A percentile compares a stretch with the other conserved stretches of the same genome.
Conservation (phyloP, 2,329 filamentous ascomycete species). For the Alternaria postmessia region DNA sequence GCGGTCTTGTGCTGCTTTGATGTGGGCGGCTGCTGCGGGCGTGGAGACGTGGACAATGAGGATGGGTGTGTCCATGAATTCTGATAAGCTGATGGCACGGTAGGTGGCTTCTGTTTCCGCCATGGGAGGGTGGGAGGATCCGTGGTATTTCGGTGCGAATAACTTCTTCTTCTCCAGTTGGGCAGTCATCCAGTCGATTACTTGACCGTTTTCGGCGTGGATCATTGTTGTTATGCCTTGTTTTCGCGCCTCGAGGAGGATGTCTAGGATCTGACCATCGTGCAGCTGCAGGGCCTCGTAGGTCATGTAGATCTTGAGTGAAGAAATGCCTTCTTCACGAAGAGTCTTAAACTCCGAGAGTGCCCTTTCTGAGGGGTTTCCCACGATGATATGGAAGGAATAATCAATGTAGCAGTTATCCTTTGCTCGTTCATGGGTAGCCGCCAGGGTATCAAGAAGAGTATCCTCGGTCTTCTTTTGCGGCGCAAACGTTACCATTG, state of each 20-base stretch:
- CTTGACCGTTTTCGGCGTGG: slow-evolving; percentile 63
- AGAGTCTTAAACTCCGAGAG: slow-evolving; percentile 49
- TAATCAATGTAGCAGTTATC: slow-evolving; percentile 60
- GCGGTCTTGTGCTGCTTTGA: slow-evolving; percentile 59
- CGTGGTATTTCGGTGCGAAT: slow-evolving; percentile 62
- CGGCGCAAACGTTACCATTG: slow-evolving; percentile 59
- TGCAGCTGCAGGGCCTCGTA: slow-evolving; percentile 51
- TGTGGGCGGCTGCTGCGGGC: slow-evolving; percentile 56
- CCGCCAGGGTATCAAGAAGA: slow-evolving; percentile 54
- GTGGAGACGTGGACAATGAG: slow-evolving; percentile 63
- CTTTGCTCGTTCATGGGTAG: slow-evolving; percentile 54
- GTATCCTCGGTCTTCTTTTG: slow-evolving; percentile 57
- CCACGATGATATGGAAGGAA: slow-evolving; percentile 52
- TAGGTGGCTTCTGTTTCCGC: slow-evolving; percentile 64
- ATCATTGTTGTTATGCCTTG: slow-evolving; percentile 64
- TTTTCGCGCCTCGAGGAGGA: slow-evolving; percentile 51
- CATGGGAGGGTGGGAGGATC: slow-evolving; percentile 58
- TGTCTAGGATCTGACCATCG: slow-evolving; percentile 51
- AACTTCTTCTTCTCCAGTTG: slow-evolving; percentile 60
- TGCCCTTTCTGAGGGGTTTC: slow-evolving; percentile 47
- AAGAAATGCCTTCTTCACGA: slow-evolving; percentile 49
- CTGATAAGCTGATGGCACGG: slow-evolving; percentile 60
- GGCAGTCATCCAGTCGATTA: slow-evolving; percentile 63
- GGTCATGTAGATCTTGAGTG: slow-evolving; percentile 57
- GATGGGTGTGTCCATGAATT: slow-evolving; percentile 62